These are phyloP conservation scores for Colletotrichum lindemuthianum DNA, from an alignment of 2,329 filamentous ascomycete species.

Conservation along the genomic window DNA sequence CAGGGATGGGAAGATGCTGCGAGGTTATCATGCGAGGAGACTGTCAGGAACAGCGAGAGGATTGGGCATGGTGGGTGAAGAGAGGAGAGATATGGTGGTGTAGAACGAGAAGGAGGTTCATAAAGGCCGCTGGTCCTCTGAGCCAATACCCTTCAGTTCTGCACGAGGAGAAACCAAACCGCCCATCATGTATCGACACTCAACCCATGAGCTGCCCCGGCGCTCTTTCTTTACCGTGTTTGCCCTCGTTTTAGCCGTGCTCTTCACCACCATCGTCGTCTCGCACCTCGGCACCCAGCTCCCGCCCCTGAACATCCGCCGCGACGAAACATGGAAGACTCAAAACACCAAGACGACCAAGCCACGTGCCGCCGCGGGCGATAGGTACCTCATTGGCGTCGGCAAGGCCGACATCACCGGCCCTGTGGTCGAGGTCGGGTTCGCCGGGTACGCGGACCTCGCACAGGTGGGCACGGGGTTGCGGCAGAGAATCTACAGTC, in stretches of 20 bases:
- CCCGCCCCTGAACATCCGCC: conserved; percentile 17
- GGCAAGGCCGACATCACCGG: conserved; percentile 71
- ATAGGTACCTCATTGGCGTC: conserved; percentile 63
- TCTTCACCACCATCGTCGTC: conserved; percentile 27
- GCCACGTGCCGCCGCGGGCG: conserved; percentile 42
- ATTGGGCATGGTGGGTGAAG: too few relatives aligned
- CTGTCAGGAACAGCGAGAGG: too few relatives aligned
- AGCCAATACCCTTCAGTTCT: not conserved
- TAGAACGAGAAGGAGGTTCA: not conserved
- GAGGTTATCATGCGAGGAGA: too few relatives aligned
- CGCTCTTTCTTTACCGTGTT: conserved; percentile 32
- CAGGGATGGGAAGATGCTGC: too few relatives aligned
- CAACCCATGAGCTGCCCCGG: conserved; percentile 22
- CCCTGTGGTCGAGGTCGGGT: conserved; percentile 87
- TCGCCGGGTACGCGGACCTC: conserved; percentile 93
- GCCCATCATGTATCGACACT: conserved; percentile 23
- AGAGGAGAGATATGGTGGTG: too few relatives aligned
- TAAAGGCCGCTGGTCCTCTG: conserved; percentile 1
- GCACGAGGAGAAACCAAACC: not conserved
- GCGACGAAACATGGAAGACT: conserved; percentile 18
- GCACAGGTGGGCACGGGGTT: conserved; percentile 84
- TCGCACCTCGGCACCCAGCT: conserved; percentile 9
- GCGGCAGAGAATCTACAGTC: conserved; percentile 86
- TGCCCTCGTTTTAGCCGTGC: conserved; percentile 26
- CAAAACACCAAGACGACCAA: conserved; percentile 18